A percentile compares a stretch with the other conserved stretches of the same genome.
These are phyloP conservation scores for Phytophthora litchii DNA, from an alignment of 352 stramenopile genomes.

Conservation along the genomic window DNA sequence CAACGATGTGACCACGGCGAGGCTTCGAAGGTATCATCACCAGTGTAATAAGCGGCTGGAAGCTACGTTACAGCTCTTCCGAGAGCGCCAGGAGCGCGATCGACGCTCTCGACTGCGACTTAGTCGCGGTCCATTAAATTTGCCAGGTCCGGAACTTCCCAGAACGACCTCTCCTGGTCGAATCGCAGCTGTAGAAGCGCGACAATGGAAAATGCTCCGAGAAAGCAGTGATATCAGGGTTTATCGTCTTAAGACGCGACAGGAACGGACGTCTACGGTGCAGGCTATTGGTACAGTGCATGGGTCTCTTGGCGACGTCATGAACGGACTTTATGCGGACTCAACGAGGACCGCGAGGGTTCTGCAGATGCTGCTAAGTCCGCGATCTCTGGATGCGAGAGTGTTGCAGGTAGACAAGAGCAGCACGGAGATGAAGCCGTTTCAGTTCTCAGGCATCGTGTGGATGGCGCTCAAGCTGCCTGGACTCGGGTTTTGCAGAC, in stretches of 20 bases:
- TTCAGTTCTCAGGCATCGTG: constrained; percentile 78
- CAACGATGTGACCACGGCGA: constrained; percentile 47
- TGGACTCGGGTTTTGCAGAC: constrained; percentile 60
- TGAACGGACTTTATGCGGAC: constrained; percentile 82
- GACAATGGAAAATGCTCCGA: constrained; percentile 71
- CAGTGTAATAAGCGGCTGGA: constrained; percentile 51
- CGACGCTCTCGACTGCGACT: constrained; percentile 16
- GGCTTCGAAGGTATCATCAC: constrained; percentile 57
- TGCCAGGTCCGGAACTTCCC: constrained; percentile 4
- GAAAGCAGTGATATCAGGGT: constrained; percentile 70
- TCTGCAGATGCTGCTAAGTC: constrained; percentile 65
- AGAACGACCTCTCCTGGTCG: constrained; percentile 5
- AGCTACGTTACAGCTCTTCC: constrained; percentile 48
- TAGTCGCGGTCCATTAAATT: constrained; percentile 20
- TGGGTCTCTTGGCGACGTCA: constrained; percentile 67
- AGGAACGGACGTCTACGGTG: constrained; percentile 52
- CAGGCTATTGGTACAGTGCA: constrained; percentile 68
- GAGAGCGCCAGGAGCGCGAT: constrained; percentile 52
- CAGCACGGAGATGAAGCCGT: constrained; percentile 58
- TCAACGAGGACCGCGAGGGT: constrained; percentile 70
- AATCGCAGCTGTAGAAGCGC: constrained; percentile 11
- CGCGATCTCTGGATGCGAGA: constrained; percentile 55
- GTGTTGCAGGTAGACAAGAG: constrained; percentile 76
- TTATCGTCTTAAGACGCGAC: constrained; percentile 51
- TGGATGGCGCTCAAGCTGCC: constrained; percentile 68